phyloP scores from a whole-genome alignment of 176 grass and related monocot genomes.

The Cocos nucifera region DNA sequence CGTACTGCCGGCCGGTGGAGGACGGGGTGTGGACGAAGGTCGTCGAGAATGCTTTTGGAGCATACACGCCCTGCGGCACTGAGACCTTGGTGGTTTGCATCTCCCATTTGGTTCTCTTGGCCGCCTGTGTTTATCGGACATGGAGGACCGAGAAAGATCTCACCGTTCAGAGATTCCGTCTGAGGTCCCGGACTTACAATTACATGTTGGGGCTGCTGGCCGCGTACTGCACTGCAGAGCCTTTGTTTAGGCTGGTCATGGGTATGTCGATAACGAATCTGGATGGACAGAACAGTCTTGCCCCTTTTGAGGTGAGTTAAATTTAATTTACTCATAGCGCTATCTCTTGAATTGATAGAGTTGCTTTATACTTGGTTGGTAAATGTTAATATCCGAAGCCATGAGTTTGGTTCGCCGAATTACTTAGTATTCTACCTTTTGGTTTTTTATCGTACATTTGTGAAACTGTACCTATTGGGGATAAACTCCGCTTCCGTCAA shows the following conservation, averaged over 20 bases:
- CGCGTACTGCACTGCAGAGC: slow-evolving; percentile 45
- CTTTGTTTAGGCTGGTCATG: slow-evolving; percentile 49
- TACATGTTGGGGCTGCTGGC: slow-evolving; percentile 61
- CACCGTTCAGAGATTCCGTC: slow-evolving; percentile 56
- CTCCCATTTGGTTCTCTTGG: slow-evolving; percentile 73
- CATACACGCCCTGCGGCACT: slow-evolving; percentile 78
- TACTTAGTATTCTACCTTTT: too few relatives aligned
- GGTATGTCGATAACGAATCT: slow-evolving; percentile 68
- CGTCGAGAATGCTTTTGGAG: slow-evolving; percentile 60
- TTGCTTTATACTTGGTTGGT: too few relatives aligned
- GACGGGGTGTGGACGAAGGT: slow-evolving; percentile 54
- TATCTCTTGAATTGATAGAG: not conserved
- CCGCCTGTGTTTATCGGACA: slow-evolving; percentile 81
- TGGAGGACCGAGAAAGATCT: slow-evolving; percentile 69
- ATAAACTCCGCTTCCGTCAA: too few relatives aligned
- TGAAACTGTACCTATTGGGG: too few relatives aligned
- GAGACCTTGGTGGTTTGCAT: slow-evolving; percentile 68
- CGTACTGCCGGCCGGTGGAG: slow-evolving; percentile 85
- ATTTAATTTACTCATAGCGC: not conserved
- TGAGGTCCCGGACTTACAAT: slow-evolving; percentile 55
- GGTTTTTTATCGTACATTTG: too few relatives aligned
- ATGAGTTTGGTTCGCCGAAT: too few relatives aligned
- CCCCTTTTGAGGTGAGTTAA: slow-evolving; percentile 73
- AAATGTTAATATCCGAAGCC: too few relatives aligned
- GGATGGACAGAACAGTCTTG: slow-evolving; percentile 58